A percentile compares a stretch with the other conserved stretches of the same genome.
Evolutionary conservation across 2,329 filamentous ascomycete genomes (phyloP).

Genomic region (Dichotomopilus funicola): DNA sequence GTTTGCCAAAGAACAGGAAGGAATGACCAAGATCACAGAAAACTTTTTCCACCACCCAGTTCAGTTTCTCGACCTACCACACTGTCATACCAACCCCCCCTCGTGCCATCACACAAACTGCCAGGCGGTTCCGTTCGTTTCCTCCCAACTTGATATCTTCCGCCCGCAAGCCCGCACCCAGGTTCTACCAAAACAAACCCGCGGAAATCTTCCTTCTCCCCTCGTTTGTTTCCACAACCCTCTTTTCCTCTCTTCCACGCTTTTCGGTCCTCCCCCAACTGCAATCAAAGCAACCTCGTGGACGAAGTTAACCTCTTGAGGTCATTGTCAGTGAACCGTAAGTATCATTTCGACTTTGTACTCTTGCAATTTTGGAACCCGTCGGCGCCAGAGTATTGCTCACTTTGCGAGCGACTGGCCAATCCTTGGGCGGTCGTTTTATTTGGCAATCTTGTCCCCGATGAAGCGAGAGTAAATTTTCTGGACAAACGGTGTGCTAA

Average conservation of each 20-base stretch:
- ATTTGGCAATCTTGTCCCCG: no score
- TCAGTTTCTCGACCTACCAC: not conserved
- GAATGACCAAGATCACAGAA: not conserved
- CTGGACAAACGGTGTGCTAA: not conserved
- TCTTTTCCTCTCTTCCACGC: not conserved
- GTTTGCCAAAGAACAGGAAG: not conserved
- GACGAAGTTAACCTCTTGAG: no score
- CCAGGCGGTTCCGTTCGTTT: conserved; percentile 4
- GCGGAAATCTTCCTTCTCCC: not conserved
- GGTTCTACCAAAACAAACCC: not conserved
- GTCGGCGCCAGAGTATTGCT: no score
- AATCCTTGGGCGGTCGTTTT: no score
- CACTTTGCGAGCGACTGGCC: no score
- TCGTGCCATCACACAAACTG: not conserved
- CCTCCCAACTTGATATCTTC: conserved; percentile 1
- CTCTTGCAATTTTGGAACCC: no score
- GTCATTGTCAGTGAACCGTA: no score
- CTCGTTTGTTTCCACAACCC: not conserved
- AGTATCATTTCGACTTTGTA: no score
- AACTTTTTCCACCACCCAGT: not conserved
- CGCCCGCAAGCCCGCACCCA: not conserved
- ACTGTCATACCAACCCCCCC: conserved; percentile 2
- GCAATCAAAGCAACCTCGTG: no score
- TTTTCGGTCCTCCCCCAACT: no score
- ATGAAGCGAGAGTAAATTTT: not conserved